Conservation (phyloP, 2,329 filamentous ascomycete genomes). For the Arthrobotrys sinensis region DNA sequence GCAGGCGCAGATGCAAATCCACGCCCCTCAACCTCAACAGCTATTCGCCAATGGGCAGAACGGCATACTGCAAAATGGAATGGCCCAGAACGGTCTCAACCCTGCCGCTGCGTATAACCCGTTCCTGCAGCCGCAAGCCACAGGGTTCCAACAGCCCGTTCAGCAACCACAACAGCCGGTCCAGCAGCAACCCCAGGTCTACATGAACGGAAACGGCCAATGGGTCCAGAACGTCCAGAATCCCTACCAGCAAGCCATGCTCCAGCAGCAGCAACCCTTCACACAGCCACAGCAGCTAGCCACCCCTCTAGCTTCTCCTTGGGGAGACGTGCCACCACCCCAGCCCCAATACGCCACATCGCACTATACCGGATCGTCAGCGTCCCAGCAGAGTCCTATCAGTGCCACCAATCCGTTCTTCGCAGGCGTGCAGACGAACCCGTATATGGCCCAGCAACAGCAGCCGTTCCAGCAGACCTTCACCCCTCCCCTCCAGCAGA, state of each 20-base stretch:
- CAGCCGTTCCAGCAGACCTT: constrained; percentile 63
- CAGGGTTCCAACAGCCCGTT: constrained; percentile 33
- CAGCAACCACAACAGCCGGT: constrained; percentile 45
- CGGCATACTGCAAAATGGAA: constrained; percentile 47
- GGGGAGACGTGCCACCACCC: constrained; percentile 51
- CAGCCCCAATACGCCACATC: constrained; percentile 56
- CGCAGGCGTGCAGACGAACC: constrained; percentile 39
- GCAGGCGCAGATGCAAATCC: constrained; percentile 29
- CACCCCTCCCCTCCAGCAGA: constrained; percentile 61
- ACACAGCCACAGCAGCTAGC: constrained; percentile 45
- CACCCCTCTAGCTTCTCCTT: constrained; percentile 48
- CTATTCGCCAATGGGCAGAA: constrained; percentile 54
- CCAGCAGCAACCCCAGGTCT: constrained; percentile 66
- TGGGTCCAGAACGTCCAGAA: constrained; percentile 58
- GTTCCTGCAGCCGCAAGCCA: constrained; percentile 55
- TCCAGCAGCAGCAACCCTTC: constrained; percentile 52
- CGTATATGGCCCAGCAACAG: constrained; percentile 58
- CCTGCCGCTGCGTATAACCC: constrained; percentile 48
- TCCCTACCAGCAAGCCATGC: constrained; percentile 60
- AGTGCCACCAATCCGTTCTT: constrained; percentile 58
- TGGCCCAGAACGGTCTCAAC: constrained; percentile 43
- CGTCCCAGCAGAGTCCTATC: constrained; percentile 52
- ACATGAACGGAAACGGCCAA: constrained; percentile 57
- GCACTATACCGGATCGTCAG: constrained; percentile 53
- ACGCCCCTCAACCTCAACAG: constrained; percentile 41